Conservation (phyloP, 2,329 filamentous ascomycete species). For the Colletotrichum agaves region DNA sequence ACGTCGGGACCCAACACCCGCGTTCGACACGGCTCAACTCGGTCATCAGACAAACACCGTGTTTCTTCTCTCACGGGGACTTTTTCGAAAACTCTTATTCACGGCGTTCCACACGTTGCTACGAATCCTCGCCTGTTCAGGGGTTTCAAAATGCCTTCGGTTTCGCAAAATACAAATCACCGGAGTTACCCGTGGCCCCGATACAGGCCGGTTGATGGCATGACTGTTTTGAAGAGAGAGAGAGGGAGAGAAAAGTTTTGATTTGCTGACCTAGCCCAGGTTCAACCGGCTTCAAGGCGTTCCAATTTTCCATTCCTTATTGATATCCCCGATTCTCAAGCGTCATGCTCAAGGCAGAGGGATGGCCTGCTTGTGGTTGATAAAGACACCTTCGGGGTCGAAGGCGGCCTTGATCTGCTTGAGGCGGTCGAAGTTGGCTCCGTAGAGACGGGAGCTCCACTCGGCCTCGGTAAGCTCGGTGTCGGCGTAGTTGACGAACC, state of each 20-base stretch:
- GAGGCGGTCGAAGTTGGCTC: conserved; percentile 36
- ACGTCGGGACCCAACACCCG: background rate
- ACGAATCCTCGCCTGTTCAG: background rate
- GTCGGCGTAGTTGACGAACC: conserved; percentile 38
- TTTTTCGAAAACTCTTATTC: background rate
- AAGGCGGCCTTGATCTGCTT: conserved; percentile 35
- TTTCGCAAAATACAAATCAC: background rate
- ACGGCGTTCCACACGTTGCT: background rate
- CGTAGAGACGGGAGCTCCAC: conserved; percentile 36
- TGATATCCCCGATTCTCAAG: background rate
- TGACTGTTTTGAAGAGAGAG: too few relatives aligned
- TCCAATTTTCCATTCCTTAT: background rate
- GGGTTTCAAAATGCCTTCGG: background rate
- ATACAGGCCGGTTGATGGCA: too few relatives aligned
- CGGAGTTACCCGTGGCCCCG: too few relatives aligned
- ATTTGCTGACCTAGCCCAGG: background rate
- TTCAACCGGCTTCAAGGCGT: background rate
- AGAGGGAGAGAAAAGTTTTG: background rate
- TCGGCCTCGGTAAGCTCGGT: conserved; percentile 35
- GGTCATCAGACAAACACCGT: background rate
- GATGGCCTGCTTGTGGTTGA: conserved; percentile 37
- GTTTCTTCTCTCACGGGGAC: background rate
- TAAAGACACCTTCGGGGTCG: conserved; percentile 36
- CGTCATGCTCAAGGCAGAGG: conserved; percentile 12
- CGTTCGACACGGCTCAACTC: background rate